phyloP scores from a whole-genome alignment of 306 rosid genomes.

The Begonia loranthoides region DNA sequence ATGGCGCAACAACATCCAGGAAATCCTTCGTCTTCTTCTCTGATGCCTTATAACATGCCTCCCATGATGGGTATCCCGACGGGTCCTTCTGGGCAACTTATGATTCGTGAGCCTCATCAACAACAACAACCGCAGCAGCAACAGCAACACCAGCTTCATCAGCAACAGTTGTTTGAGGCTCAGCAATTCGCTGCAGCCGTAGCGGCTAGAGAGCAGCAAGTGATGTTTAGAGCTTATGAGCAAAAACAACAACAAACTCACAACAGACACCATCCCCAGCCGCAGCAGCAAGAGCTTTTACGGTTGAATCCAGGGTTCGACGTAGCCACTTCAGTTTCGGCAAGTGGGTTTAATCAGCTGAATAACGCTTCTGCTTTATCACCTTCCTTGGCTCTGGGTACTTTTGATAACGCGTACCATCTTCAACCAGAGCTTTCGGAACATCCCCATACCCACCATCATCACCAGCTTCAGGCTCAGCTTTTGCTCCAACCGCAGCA shows the following conservation, averaged over 20 bases:
- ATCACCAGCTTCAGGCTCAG: constrained; percentile 39
- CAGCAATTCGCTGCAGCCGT: constrained; percentile 57
- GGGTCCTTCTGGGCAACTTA: constrained; percentile 14
- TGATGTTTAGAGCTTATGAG: constrained; percentile 39
- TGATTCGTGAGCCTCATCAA: constrained; percentile 31
- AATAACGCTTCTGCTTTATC: constrained; percentile 23
- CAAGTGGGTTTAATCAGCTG: constrained; percentile 39
- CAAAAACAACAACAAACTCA: constrained; percentile 9
- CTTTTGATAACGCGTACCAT: constrained; percentile 40
- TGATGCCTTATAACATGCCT: constrained; percentile 28
- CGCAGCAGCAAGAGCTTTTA: constrained; percentile 33
- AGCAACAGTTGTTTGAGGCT: constrained; percentile 45
- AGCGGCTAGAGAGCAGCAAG: constrained; percentile 62
- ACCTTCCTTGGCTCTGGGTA: constrained; percentile 63
- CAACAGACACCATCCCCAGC: constrained; percentile 7
- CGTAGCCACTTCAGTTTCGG: constrained; percentile 23
- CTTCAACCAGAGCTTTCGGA: constrained; percentile 34
- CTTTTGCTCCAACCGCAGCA: constrained; percentile 49
- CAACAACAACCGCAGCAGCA: constrained; percentile 5
- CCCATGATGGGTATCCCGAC: constrained; percentile 19
- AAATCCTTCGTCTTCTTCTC: constrained; percentile 15
- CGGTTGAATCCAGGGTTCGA: constrained; percentile 54
- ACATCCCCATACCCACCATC: constrained; percentile 11
- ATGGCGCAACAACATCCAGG: constrained; percentile 19
- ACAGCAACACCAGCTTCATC: constrained; percentile 16